Conservation (phyloP, 2,329 filamentous ascomycete genomes). For the Aspergillus caelatus region DNA sequence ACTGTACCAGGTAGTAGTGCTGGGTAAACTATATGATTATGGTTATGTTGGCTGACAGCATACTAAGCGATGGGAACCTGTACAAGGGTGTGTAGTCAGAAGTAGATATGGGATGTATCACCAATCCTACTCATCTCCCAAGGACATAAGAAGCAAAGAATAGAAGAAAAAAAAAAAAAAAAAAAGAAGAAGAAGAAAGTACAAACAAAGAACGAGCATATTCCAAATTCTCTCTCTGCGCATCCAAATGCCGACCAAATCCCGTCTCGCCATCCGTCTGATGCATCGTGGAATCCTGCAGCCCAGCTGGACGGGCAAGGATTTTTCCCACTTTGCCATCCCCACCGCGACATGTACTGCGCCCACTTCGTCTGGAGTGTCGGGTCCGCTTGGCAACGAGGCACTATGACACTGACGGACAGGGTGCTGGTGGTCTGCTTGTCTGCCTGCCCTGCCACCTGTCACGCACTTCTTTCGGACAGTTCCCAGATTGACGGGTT, state of each 20-base stretch:
- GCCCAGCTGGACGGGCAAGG: neutral
- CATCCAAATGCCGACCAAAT: conserved; percentile 7
- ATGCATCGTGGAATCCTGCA: neutral
- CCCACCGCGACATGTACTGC: neutral
- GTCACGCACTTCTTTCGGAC: neutral
- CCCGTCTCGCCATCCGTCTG: neutral
- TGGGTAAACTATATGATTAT: neutral
- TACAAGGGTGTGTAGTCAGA: neutral
- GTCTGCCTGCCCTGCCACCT: neutral
- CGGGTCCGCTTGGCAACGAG: neutral
- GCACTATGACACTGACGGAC: no score
- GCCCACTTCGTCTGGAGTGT: neutral
- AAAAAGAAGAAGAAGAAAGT: neutral
- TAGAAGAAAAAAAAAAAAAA: neutral
- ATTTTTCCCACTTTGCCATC: neutral
- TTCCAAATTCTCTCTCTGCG: neutral
- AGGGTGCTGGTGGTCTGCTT: neutral
- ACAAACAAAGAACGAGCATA: neutral
- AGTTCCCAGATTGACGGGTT: conserved; percentile 2
- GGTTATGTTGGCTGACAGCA: neutral
- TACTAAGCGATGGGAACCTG: neutral
- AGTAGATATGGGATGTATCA: neutral
- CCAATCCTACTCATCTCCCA: neutral
- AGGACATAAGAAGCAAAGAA: neutral
- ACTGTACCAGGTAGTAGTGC: neutral